Base-by-base conservation (phyloP, 805 yeast species). In the Nakazawaea ambrosiae region DNA sequence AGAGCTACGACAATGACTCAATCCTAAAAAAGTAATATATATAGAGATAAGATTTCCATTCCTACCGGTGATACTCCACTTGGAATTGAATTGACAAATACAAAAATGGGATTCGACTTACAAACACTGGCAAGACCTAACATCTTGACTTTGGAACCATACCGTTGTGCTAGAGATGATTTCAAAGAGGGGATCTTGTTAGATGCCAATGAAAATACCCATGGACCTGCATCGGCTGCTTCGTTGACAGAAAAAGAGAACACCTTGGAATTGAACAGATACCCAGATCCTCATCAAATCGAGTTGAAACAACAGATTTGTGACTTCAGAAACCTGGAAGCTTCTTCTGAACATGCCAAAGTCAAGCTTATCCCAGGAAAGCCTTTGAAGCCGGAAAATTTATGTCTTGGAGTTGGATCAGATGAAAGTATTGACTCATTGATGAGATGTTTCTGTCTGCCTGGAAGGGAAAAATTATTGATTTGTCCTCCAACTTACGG, bases 401-500 rank as follows among this genome's bases (percentile, higher is more conserved):
- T 92, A 23, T 88, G 94, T 54, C 68, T 92, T 24, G 98, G 98
- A 31, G 98, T 92, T 10, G 98, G 98, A 1, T 89, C 97, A 1
- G 98, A 92, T 58, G 98, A 92, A 60, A 78, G 92, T 50, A 88
- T 92, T 43, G 98, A 92, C 55, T 73, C 92, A 28, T 61, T 90
- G 39, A 79, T 92, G 44, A 68, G 98, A 49, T 85, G 95, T 38
- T 72, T 82, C 37, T 85, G 96, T 52, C 65, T 59, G 4, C 98
- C 98, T 2, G 84, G 83, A 2, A 68, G 66, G 45, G 96, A 89
- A 43, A 90, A 87, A 55, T 60, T 92, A 53, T 61, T 92, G 48
- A 75, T 77, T 2, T 80, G 95, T 57, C 96, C 97, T 3, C 97
- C 98, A 30, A 92, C 98, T 0, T 92, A 92, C 54, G 97, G 97